These are phyloP conservation scores for Arachnomyces sp. DNA, from an alignment of 2,329 filamentous ascomycete species.

Conservation along the genomic window DNA sequence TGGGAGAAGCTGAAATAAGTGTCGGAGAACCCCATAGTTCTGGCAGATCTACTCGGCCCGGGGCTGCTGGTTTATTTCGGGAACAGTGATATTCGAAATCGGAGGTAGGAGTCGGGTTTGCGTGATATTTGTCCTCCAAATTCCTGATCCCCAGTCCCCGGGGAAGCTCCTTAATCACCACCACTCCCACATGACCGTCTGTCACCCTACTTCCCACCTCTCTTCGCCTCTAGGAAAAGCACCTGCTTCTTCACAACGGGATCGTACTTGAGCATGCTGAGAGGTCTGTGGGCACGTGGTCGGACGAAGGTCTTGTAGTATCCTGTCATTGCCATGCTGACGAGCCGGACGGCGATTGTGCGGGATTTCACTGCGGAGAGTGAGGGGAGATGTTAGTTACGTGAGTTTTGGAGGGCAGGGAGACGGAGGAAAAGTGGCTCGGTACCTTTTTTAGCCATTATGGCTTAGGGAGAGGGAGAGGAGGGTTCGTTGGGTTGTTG, in stretches of 20 bases:
- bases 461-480: constrained; percentile 5
- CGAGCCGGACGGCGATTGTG: constrained; percentile 81
- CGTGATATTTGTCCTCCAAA: no score
- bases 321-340: constrained; percentile 98
- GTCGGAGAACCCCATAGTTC: no score
- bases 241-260: constrained; percentile 95
- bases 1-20: no score
- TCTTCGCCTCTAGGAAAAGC: constrained; percentile 87
- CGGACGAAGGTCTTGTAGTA: constrained; percentile 90
- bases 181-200: background rate
- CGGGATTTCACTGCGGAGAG: constrained; percentile 74
- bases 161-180: background rate
- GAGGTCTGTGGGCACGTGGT: constrained; percentile 68
- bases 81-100: no score
- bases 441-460: constrained; percentile 40
- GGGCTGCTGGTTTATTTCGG: no score
- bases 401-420: constrained; percentile 9
- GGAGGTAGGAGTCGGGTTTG: no score
- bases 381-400: constrained; percentile 6
- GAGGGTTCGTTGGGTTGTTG: no score
- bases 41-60: no score
- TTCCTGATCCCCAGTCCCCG: no score
- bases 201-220: constrained; percentile 47
- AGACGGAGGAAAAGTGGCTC: constrained; percentile 3
- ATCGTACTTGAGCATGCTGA: constrained; percentile 99